Conservation (phyloP, 2,329 filamentous ascomycete species). For the Fusarium pseudonygamai region DNA sequence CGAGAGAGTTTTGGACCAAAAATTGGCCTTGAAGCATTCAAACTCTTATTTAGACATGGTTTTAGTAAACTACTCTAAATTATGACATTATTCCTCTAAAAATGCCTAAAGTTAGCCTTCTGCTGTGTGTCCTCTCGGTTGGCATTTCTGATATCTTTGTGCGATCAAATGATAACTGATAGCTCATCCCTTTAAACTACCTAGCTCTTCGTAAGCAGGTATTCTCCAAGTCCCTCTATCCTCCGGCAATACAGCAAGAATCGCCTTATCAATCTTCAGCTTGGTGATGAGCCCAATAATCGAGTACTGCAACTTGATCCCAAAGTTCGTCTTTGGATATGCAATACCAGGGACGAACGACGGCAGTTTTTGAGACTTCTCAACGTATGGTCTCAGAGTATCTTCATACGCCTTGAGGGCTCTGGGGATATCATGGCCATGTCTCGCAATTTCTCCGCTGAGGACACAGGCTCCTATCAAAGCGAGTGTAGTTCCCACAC, state of each 20-base stretch:
- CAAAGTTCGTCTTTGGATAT: conserved; percentile 43
- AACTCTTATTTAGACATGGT: neutral
- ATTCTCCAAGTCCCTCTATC: conserved; percentile 21
- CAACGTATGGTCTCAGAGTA: conserved; percentile 52
- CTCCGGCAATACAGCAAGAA: conserved; percentile 23
- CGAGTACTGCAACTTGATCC: conserved; percentile 37
- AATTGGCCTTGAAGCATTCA: too few relatives aligned
- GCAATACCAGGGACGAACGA: conserved; percentile 41
- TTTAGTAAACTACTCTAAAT: neutral
- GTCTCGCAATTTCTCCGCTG: conserved; percentile 54
- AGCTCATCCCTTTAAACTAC: neutral
- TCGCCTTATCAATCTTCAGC: conserved; percentile 22
- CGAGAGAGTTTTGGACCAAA: neutral
- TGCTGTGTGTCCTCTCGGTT: neutral
- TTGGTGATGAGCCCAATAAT: conserved; percentile 18
- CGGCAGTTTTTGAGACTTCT: conserved; percentile 49
- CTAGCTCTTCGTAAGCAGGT: conserved; percentile 10
- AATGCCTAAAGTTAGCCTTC: too few relatives aligned
- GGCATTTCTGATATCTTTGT: neutral
- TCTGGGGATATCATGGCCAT: conserved; percentile 35
- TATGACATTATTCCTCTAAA: neutral
- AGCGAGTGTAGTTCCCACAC: conserved; percentile 58
- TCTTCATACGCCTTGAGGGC: conserved; percentile 53
- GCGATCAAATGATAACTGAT: neutral
- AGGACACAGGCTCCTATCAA: conserved; percentile 60